These are phyloP conservation scores for Cytospora piceae DNA, from an alignment of 2,329 filamentous ascomycete species.

Conservation along the genomic window DNA sequence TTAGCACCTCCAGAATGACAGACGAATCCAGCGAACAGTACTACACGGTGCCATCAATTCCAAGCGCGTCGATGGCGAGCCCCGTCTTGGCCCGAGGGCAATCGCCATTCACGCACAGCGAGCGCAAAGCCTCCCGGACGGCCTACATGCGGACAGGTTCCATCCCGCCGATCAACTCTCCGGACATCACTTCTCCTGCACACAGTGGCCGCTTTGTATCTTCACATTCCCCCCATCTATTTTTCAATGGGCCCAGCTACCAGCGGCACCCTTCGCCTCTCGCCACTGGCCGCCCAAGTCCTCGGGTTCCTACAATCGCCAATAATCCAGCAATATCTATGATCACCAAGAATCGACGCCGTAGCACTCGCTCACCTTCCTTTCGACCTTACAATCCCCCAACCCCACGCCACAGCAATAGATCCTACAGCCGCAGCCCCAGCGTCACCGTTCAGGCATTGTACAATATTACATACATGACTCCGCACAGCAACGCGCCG, in stretches of 20 bases:
- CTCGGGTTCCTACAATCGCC: conserved; percentile 37
- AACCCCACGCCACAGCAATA: conserved; percentile 59
- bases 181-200: conserved; percentile 42
- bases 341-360: conserved; percentile 45
- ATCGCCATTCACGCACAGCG: conserved; percentile 44
- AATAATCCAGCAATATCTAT: conserved; percentile 42
- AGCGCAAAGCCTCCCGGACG: conserved; percentile 49
- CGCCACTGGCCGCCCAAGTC: conserved; percentile 36
- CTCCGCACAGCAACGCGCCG: conserved; percentile 69
- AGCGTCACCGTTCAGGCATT: conserved; percentile 43
- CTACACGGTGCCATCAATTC: conserved; percentile 41
- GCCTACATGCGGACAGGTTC: conserved; percentile 57
- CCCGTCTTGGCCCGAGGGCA: conserved; percentile 44
- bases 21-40: conserved; percentile 48
- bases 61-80: conserved; percentile 33
- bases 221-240: conserved; percentile 7
- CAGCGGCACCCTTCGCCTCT: conserved; percentile 47
- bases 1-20: conserved; percentile 41
- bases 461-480: conserved; percentile 65
- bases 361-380: conserved; percentile 61
- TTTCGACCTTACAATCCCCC: conserved; percentile 56
- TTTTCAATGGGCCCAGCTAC: conserved; percentile 31
- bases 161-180: conserved; percentile 47
- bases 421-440: conserved; percentile 40
- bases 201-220: conserved; percentile 21